These are phyloP conservation scores for Candida piceae DNA, from an alignment of 805 yeast genomes.

Conservation along the genomic window DNA sequence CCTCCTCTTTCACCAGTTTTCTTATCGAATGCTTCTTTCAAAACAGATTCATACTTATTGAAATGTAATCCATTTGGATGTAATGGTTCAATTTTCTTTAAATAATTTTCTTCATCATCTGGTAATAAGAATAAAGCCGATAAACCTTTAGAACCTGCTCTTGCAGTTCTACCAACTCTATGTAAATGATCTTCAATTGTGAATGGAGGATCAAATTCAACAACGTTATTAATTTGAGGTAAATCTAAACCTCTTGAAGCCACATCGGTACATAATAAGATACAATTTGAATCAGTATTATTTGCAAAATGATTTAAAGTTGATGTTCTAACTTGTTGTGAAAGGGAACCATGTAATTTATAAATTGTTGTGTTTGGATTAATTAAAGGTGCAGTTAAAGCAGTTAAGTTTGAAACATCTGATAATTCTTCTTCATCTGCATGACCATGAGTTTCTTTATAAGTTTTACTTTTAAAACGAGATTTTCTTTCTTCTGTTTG, in stretches of 20 bases:
- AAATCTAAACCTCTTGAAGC: conserved; percentile 96
- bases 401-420: conserved; percentile 32
- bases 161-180: conserved; percentile 95
- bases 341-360: conserved; percentile 85
- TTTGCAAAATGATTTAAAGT: conserved; percentile 63
- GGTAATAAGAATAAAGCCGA: conserved; percentile 81
- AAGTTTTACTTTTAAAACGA: conserved; percentile 4
- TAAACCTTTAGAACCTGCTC: conserved; percentile 87
- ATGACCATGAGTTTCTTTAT: conserved; percentile 3
- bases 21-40: conserved; percentile 25
- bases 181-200: conserved; percentile 92
- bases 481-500: conserved; percentile 3
- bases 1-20: conserved; percentile 25
- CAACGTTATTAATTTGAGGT: conserved; percentile 77
- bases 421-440: conserved; percentile 18
- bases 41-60: conserved; percentile 41
- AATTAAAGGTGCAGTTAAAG: conserved; percentile 49
- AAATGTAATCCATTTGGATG: conserved; percentile 47
- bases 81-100: conserved; percentile 51
- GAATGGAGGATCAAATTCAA: conserved; percentile 95
- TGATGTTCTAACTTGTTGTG: conserved; percentile 77
- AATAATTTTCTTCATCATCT: conserved; percentile 81
- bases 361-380: conserved; percentile 41
- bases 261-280: conserved; percentile 93
- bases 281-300: conserved; percentile 34